phyloP scores from a whole-genome alignment of 2,329 filamentous ascomycete species.

The Aureobasidium sp. region DNA sequence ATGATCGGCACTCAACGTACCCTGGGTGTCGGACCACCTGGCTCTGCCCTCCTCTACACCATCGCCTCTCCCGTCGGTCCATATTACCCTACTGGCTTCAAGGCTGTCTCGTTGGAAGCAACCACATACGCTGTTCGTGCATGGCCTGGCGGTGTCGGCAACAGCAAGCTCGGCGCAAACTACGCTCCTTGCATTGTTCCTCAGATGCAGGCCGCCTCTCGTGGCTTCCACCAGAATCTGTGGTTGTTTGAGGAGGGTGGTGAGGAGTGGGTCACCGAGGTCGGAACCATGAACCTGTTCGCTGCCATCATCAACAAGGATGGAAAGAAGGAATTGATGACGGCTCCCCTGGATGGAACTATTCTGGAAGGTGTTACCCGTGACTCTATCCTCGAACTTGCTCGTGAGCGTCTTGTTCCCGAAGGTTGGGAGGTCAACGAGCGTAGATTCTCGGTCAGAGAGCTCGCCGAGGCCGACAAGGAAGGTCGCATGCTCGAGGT shows the following conservation, averaged over 20 bases:
- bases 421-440: constrained; percentile 85
- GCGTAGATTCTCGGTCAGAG: constrained; percentile 85
- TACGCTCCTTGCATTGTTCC: constrained; percentile 99
- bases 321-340: constrained; percentile 84
- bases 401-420: constrained; percentile 70
- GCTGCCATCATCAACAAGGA: constrained; percentile 76
- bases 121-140: constrained; percentile 95
- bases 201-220: constrained; percentile 80
- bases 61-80: constrained; percentile 95
- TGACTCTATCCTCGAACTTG: constrained; percentile 81
- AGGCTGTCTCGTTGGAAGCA: constrained; percentile 89
- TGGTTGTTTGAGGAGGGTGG: constrained; percentile 71
- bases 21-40: constrained; percentile 84
- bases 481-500: constrained; percentile 87
- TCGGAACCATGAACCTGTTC: constrained; percentile 99
- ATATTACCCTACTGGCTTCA: constrained; percentile 98
- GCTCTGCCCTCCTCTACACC: constrained; percentile 83
- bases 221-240: constrained; percentile 95
- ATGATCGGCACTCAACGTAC: constrained; percentile 96
- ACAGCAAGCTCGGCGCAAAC: constrained; percentile 98
- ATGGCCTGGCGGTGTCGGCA: constrained; percentile 94
- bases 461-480: constrained; percentile 69
- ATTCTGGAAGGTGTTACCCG: constrained; percentile 92
- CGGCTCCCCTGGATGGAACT: constrained; percentile 91
- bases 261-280: constrained; percentile 92